A percentile compares a stretch with the other conserved stretches of the same genome.
phyloP scores from a whole-genome alignment of 2,329 filamentous ascomycete species.

The Fragosphaeria purpurea region DNA sequence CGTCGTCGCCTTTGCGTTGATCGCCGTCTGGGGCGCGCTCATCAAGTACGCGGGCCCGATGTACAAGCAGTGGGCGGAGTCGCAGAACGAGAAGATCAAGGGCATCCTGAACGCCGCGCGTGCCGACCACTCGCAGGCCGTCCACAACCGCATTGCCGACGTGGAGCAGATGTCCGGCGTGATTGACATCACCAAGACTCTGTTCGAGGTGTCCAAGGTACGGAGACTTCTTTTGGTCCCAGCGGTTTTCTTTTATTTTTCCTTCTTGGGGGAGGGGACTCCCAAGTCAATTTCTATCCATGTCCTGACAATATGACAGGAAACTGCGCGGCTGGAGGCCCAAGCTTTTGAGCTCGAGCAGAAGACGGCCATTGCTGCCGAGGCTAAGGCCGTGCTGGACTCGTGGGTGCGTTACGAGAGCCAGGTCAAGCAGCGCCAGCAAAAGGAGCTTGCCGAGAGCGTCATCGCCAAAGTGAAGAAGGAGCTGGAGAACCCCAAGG shows the following conservation, averaged over 20 bases:
- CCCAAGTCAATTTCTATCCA: not conserved
- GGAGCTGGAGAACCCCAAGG: constrained; percentile 97
- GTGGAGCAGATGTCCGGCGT: constrained; percentile 92
- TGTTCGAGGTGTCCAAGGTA: constrained; percentile 98
- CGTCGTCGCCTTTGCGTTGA: constrained; percentile 82
- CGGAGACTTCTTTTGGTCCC: not conserved
- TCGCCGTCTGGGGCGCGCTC: constrained; percentile 85
- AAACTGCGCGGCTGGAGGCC: constrained; percentile 93
- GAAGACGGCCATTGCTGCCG: constrained; percentile 78
- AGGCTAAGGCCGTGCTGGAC: constrained; percentile 93
- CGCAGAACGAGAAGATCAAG: constrained; percentile 85
- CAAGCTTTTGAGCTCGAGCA: constrained; percentile 97
- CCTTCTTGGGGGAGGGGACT: not conserved
- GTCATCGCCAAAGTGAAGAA: constrained; percentile 97
- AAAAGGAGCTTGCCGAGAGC: constrained; percentile 85
- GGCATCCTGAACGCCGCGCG: constrained; percentile 89
- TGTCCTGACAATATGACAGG: constrained; percentile 39
- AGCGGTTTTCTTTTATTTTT: not conserved
- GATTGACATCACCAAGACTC: constrained; percentile 90
- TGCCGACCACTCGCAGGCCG: constrained; percentile 88
- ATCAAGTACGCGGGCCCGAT: constrained; percentile 89
- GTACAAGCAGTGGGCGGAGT: constrained; percentile 87
- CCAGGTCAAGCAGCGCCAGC: constrained; percentile 98
- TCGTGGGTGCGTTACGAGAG: constrained; percentile 98
- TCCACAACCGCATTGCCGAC: constrained; percentile 87